Base-by-base conservation (phyloP, 805 yeast genomes). In the Candida gorgasii region DNA sequence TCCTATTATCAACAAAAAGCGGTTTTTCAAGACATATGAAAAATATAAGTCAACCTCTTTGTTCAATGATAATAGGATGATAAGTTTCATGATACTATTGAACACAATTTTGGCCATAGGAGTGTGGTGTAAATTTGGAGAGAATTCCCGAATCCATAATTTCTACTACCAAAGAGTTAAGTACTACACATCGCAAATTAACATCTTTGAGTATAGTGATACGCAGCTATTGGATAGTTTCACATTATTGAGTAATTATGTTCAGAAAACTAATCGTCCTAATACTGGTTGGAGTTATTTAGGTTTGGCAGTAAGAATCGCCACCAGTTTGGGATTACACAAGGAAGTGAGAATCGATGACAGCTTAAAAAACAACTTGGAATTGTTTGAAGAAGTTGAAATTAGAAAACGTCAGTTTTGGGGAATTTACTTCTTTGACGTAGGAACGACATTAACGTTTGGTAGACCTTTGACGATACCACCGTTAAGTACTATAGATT, bases 341-440 rank as follows among this genome's bases (percentile, higher is more conserved):
- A 53, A 53, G 40, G 54, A 51, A 17, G 52, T 53, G n/a, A 49
- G 44, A 37, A 30, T 51, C n/a, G 50, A 43, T 37, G 17, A 24
- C 8, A 31, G 13, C 17, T 18, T 28, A 3, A 6, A 12, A 13
- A 22, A 40, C 19, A 49, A 51, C 31, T 26, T 40, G 16, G 47
- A 45, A 13, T 28, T 53, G 5, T 48, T 51, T 31, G 54, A 53
- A 46, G 54, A 51, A 27, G 32, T 53, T 13, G 57, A 53, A 29
- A 47, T 46, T 12, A 30, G 57, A 15, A 53, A 53, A 35, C 35
- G 57, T n/a, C 53, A 51, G 28, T 53, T 54, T 53, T 53, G 57
- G 57, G 57, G 57, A 15, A 47, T 53, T 52, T 53, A 53, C 29
- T 53, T 49, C 38, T 49, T 53, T 35, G 57, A 53, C 41, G 57